A percentile compares a stretch with the other conserved stretches of the same genome.
These are phyloP conservation scores for Dothideomycetes sp. DNA, from an alignment of 2,329 filamentous ascomycete species.

Conservation along the genomic window DNA sequence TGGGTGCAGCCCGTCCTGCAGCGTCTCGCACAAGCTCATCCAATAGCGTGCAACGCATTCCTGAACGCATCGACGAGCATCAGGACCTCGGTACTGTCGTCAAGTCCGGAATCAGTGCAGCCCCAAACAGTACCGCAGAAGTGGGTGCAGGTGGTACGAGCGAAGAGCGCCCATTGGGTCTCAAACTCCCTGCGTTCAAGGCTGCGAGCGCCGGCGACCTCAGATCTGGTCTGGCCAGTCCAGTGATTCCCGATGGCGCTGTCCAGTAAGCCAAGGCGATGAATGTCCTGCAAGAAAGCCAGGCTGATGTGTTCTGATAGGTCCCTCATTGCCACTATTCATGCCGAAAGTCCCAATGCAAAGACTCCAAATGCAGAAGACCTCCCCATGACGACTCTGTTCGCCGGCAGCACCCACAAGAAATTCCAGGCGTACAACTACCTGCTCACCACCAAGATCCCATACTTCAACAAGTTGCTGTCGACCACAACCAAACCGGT, in stretches of 20 bases:
- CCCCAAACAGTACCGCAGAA: constrained; percentile 4
- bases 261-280: constrained; percentile 12
- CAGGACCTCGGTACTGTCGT: constrained; percentile 11
- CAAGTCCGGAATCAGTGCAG: constrained; percentile 10
- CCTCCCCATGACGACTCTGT: constrained; percentile 16
- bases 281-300: neutral
- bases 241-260: constrained; percentile 16
- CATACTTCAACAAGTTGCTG: constrained; percentile 23
- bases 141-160: constrained; percentile 4
- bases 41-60: constrained; percentile 6
- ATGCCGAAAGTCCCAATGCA: constrained; percentile 11
- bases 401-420: constrained; percentile 22
- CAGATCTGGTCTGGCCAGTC: constrained; percentile 15
- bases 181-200: constrained; percentile 9
- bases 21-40: constrained; percentile 13
- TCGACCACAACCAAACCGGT: constrained; percentile 15
- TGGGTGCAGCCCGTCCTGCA: constrained; percentile 2
- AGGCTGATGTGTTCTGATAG: constrained; percentile 4
- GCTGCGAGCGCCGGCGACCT: constrained; percentile 14
- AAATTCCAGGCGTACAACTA: constrained; percentile 21
- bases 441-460: constrained; percentile 19
- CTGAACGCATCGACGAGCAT: constrained; percentile 14
- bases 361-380: constrained; percentile 12
- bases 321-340: constrained; percentile 12
- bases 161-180: constrained; percentile 8